phyloP scores from a whole-genome alignment of 2,329 filamentous ascomycete genomes.

The Fusarium vanettenii region DNA sequence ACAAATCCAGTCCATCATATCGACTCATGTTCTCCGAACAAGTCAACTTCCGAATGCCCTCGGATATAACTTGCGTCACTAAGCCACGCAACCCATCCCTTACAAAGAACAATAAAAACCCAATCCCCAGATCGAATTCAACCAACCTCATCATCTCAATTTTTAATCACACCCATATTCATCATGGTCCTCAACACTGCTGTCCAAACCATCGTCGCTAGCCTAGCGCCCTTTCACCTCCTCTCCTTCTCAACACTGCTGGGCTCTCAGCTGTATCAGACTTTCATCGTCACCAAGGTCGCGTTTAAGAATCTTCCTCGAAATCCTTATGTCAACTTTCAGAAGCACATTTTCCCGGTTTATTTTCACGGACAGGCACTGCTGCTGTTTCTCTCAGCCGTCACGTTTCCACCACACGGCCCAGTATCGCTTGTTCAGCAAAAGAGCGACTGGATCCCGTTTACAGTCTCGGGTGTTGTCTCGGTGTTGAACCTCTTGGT shows the following conservation, averaged over 20 bases:
- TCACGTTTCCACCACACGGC: slow-evolving; percentile 49
- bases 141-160: background rate
- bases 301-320: slow-evolving; percentile 48
- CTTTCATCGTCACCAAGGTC: slow-evolving; percentile 53
- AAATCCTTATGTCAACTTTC: slow-evolving; percentile 51
- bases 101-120: slow-evolving; percentile 13
- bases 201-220: slow-evolving; percentile 13
- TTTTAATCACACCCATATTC: background rate
- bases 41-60: slow-evolving; percentile 37
- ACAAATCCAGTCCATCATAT: background rate
- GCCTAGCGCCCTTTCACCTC: slow-evolving; percentile 51
- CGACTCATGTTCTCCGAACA: background rate
- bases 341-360: slow-evolving; percentile 55
- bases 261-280: slow-evolving; percentile 54
- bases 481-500: slow-evolving; percentile 49
- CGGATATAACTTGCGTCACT: slow-evolving; percentile 33
- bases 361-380: slow-evolving; percentile 53
- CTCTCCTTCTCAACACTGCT: slow-evolving; percentile 54
- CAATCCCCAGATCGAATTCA: background rate
- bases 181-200: slow-evolving; percentile 28
- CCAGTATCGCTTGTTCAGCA: slow-evolving; percentile 43
- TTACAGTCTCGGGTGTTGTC: slow-evolving; percentile 47
- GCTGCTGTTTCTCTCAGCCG: slow-evolving; percentile 48
- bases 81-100: background rate
- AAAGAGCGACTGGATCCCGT: slow-evolving; percentile 49